Evolutionary conservation across 2,329 filamentous ascomycete species (phyloP).

Genomic region (Didymella pinodella): DNA sequence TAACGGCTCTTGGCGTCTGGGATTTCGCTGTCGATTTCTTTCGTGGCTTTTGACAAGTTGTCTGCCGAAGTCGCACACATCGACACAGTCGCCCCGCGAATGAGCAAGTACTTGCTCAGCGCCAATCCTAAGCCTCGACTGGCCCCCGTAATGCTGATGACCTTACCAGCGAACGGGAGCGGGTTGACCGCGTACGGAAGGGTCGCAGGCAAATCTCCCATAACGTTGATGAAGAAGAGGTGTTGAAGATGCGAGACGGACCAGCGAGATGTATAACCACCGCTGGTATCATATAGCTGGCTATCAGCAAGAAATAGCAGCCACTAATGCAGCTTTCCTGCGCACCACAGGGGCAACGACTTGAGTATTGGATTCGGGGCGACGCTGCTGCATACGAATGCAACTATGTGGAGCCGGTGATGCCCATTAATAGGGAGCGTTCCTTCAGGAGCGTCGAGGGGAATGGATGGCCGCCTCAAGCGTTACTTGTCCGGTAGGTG

Average conservation of each 20-base stretch:
- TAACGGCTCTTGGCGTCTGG: conserved; percentile 20
- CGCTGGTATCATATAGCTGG: background rate
- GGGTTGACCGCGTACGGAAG: conserved; percentile 20
- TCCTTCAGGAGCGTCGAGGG: background rate
- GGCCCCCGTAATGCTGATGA: conserved; percentile 25
- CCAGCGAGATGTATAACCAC: background rate
- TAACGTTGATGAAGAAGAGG: background rate
- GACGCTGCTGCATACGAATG: background rate
- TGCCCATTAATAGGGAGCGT: background rate
- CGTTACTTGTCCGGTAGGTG: background rate
- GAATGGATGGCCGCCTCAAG: background rate
- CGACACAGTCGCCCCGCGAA: conserved; percentile 21
- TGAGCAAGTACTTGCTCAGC: conserved; percentile 21
- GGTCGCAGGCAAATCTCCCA: conserved; percentile 1
- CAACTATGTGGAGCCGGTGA: background rate
- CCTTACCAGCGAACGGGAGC: conserved; percentile 21
- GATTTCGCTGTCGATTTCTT: conserved; percentile 18
- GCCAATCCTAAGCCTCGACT: conserved; percentile 24
- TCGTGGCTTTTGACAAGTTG: conserved; percentile 20
- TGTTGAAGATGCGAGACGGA: background rate
- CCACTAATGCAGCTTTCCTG: background rate
- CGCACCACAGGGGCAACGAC: background rate
- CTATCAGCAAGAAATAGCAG: background rate
- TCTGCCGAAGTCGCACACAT: conserved; percentile 23
- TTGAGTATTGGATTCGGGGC: background rate